A percentile compares a stretch with the other conserved stretches of the same genome.
phyloP scores from a whole-genome alignment of 2,329 filamentous ascomycete species.

The Microcyclospora pomicola region DNA sequence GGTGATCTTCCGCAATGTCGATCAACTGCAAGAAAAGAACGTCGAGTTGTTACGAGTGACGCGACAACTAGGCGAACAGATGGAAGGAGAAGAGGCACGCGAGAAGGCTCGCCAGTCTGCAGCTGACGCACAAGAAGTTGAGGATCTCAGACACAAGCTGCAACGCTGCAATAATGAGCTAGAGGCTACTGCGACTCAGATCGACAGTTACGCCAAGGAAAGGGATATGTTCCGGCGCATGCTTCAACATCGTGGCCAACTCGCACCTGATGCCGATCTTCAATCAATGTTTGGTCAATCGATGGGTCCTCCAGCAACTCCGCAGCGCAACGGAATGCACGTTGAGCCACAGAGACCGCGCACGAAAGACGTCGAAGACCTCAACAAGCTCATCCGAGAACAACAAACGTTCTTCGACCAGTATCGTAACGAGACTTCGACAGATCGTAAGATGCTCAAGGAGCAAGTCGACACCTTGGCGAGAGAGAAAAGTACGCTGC shows the following conservation, averaged over 20 bases:
- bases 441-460: conserved; percentile 68
- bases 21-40: conserved; percentile 79
- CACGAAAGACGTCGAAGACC: conserved; percentile 48
- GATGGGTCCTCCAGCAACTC: conserved; percentile 36
- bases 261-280: conserved; percentile 46
- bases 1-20: conserved; percentile 76
- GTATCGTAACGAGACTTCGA: conserved; percentile 71
- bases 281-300: conserved; percentile 60
- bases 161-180: conserved; percentile 75
- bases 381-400: conserved; percentile 68
- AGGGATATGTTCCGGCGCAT: conserved; percentile 96
- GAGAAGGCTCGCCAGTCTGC: conserved; percentile 41
- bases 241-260: conserved; percentile 59
- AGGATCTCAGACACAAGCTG: conserved; percentile 57
- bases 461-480: conserved; percentile 73
- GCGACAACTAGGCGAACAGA: conserved; percentile 69
- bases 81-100: conserved; percentile 80
- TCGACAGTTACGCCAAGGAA: conserved; percentile 88
- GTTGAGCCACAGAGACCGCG: conserved; percentile 33
- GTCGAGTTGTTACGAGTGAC: conserved; percentile 69
- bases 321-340: conserved; percentile 25
- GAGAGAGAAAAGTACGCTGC: conserved; percentile 65
- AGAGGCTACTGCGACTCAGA: conserved; percentile 63
- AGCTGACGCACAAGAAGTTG: conserved; percentile 50
- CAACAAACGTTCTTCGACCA: conserved; percentile 81